phyloP scores from a whole-genome alignment of 805 yeast species.

The Saturnispora mendoncae region DNA sequence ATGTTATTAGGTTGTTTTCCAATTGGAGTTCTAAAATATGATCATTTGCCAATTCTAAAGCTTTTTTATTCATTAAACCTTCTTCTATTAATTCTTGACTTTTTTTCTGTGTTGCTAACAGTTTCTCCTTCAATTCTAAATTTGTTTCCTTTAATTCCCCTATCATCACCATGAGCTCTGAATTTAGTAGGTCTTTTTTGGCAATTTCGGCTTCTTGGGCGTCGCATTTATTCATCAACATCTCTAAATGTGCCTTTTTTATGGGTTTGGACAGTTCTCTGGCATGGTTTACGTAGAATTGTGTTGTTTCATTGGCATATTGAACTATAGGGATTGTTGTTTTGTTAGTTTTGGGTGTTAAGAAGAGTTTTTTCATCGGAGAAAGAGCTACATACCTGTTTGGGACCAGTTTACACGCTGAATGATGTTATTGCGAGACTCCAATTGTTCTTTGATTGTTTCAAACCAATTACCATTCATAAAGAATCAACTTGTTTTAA shows the following conservation, averaged over 20 bases:
- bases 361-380: too few species aligned
- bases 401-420: too few species aligned
- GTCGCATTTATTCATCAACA: neutral
- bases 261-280: neutral
- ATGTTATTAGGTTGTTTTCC: conserved; percentile 39
- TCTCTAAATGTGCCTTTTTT: neutral
- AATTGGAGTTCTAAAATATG: conserved; percentile 41
- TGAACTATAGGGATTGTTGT: too few species aligned
- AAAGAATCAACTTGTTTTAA: too few species aligned
- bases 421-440: too few species aligned
- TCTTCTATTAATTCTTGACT: conserved; percentile 25
- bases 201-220: neutral
- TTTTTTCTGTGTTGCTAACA: conserved; percentile 20
- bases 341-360: too few species aligned
- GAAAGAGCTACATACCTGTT: too few species aligned
- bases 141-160: conserved; percentile 11
- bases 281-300: neutral
- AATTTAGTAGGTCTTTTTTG: conserved; percentile 8
- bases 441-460: too few species aligned
- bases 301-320: neutral
- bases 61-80: conserved; percentile 32
- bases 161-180: conserved; percentile 9
- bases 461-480: too few species aligned
- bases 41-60: conserved; percentile 42
- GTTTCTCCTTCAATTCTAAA: conserved; percentile 6